Conservation (phyloP, 1,139 yeast genomes). For the Blastobotrys aristatus region DNA sequence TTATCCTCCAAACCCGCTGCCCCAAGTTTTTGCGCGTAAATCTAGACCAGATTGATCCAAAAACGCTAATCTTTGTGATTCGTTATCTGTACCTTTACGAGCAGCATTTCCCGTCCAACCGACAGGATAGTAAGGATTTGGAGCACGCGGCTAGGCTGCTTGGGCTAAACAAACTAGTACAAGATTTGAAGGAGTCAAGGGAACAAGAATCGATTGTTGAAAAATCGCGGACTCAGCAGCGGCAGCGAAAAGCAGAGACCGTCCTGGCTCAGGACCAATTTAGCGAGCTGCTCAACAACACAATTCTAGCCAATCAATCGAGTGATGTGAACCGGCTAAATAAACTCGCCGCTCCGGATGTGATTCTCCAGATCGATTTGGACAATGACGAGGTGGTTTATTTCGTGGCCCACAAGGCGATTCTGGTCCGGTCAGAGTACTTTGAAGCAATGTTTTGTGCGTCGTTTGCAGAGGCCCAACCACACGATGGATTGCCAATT, state of each 20-base stretch:
- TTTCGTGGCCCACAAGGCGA: slow-evolving; percentile 62
- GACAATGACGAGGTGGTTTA: slow-evolving; percentile 30
- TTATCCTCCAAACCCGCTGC: slow-evolving; percentile 39
- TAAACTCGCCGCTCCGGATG: slow-evolving; percentile 42
- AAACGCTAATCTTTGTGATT: slow-evolving; percentile 40
- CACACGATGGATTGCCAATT: slow-evolving; percentile 29
- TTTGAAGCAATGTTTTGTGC: slow-evolving; percentile 62
- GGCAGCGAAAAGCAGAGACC: slow-evolving; percentile 19
- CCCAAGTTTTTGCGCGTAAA: slow-evolving; percentile 27
- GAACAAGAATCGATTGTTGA: background rate
- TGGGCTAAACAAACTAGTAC: slow-evolving; percentile 38
- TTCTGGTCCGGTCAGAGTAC: slow-evolving; percentile 57
- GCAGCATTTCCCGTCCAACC: slow-evolving; percentile 33
- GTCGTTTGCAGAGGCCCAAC: slow-evolving; percentile 35
- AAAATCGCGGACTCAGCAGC: slow-evolving; percentile 13
- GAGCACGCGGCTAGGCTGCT: slow-evolving; percentile 36
- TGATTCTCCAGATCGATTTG: slow-evolving; percentile 39
- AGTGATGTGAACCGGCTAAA: slow-evolving; percentile 8
- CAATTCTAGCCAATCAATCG: slow-evolving; percentile 33
- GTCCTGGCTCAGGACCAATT: slow-evolving; percentile 26
- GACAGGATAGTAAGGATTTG: slow-evolving; percentile 32
- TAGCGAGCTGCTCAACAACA: slow-evolving; percentile 36
- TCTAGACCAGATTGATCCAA: slow-evolving; percentile 25
- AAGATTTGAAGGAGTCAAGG: slow-evolving; percentile 31
- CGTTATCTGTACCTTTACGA: slow-evolving; percentile 51